phyloP scores from a whole-genome alignment of 805 yeast species.

The Hanseniaspora hatyaiensis region DNA sequence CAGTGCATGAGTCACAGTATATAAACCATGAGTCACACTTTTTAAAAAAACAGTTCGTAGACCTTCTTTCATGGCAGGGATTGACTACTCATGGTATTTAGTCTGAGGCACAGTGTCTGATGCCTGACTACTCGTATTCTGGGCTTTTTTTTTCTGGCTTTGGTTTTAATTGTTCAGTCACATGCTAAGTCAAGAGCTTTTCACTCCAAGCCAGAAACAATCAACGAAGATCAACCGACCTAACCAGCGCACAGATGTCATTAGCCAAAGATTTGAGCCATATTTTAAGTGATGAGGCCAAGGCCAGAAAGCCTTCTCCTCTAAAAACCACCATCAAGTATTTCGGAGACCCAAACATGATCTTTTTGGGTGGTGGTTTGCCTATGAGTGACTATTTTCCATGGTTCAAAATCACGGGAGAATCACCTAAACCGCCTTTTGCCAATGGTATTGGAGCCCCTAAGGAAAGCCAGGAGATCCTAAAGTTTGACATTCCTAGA shows the following conservation, averaged over 20 bases:
- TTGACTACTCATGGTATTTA: too few species aligned
- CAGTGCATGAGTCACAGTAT: too few species aligned
- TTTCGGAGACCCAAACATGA: constrained; percentile 59
- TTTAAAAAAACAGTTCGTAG: too few species aligned
- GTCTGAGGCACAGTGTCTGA: too few species aligned
- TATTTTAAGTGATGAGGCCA: constrained; percentile 66
- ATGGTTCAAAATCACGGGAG: constrained; percentile 60
- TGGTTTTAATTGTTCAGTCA: too few species aligned
- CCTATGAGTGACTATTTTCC: constrained; percentile 90
- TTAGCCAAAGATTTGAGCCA: constrained; percentile 63
- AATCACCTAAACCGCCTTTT: constrained; percentile 73
- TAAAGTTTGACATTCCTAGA: constrained; percentile 22
- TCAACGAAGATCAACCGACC: neutral
- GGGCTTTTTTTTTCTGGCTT: too few species aligned
- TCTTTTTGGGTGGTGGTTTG: constrained; percentile 90
- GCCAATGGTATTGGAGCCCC: constrained; percentile 65
- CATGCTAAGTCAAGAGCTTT: neutral
- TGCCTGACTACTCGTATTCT: too few species aligned
- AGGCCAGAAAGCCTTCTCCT: constrained; percentile 62
- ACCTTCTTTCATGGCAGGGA: too few species aligned
- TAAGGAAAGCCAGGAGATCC: constrained; percentile 28
- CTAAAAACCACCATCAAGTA: constrained; percentile 76
- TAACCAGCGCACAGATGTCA: constrained; percentile 26
- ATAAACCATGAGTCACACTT: too few species aligned
- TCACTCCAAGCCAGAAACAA: neutral